Evolutionary conservation across 768 basidiomycete genomes (phyloP), one percentile per base, ranked within the genome.

Genomic region (Auricularia heimuer): DNA sequence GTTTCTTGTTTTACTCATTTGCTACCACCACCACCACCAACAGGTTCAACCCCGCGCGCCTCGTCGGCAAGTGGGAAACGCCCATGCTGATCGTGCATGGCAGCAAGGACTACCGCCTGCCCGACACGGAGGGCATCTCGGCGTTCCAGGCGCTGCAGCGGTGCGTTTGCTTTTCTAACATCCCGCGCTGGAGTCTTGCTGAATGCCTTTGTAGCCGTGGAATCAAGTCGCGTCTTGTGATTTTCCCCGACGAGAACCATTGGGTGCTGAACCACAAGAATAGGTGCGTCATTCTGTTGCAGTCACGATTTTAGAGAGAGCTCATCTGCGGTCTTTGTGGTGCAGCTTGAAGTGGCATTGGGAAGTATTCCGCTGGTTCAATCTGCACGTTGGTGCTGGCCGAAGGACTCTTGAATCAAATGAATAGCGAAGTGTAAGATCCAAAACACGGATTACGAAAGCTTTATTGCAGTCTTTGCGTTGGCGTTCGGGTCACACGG

Each of bases 291-390:
- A 47, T n/a, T 18, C 14, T 42, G 37, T 10, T 44, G 11, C 11
- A 44, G 8, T 10, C 44, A 10, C 2, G 11, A 44, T 18, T 44
- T 44, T 29, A 29, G 24, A 29, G 24, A 29, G 29, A 45, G 44
- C 10, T 45, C 18, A 56, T 56, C 1, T n/a, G 54, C 29, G 54
- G 16, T 21, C 54, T 18, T 56, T 3, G 33, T 29, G 51, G 37
- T 63, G 39, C 70, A 90, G 91, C 72, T 77, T 96, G 73, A 93
- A 94, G 73, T 98, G 96, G 96, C 92, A 98, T 76, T 80, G 89
- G 68, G 96, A 99, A 73, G 89, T 98, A 12, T 88, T 99, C 77
- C 81, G 84, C 66, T 98, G 93, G 93, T 88, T 97, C 67, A 84
- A 62, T 1, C 36, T 62, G 24, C 36, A 37, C 14, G 62, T 60